Evolutionary conservation across 768 basidiomycete species (phyloP).

Genomic region (Boletus rubescentipes): DNA sequence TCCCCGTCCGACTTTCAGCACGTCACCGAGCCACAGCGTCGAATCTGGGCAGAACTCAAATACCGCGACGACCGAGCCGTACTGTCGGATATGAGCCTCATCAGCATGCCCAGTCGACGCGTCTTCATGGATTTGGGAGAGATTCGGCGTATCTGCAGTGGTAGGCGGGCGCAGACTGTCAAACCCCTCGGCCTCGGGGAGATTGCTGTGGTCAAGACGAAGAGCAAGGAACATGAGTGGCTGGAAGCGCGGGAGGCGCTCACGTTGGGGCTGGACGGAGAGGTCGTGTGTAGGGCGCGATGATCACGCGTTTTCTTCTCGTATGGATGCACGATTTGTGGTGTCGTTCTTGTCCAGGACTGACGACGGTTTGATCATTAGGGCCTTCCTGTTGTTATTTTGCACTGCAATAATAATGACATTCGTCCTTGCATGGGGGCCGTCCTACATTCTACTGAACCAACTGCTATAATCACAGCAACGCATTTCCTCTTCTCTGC

Average conservation of each 20-base stretch:
- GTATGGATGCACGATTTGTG: neutral
- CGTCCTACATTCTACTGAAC: no score
- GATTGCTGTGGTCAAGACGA: slow-evolving; percentile 80
- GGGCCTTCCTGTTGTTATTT: neutral
- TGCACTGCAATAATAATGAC: neutral
- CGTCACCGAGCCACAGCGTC: slow-evolving; percentile 61
- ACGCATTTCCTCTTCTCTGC: no score
- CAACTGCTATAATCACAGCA: no score
- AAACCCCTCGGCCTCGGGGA: slow-evolving; percentile 90
- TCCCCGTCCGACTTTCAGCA: slow-evolving; percentile 61
- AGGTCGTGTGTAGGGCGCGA: slow-evolving; percentile 81
- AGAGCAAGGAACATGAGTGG: slow-evolving; percentile 73
- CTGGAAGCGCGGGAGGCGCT: slow-evolving; percentile 93
- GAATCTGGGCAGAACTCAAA: slow-evolving; percentile 95
- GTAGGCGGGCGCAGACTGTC: slow-evolving; percentile 76
- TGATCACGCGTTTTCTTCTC: slow-evolving; percentile 21
- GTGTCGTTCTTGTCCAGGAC: neutral
- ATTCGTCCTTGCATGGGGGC: no score
- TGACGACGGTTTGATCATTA: neutral
- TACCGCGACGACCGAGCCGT: slow-evolving; percentile 90
- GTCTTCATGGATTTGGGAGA: slow-evolving; percentile 75
- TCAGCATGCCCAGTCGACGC: slow-evolving; percentile 81
- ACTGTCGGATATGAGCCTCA: slow-evolving; percentile 71
- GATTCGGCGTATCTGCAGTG: slow-evolving; percentile 76
- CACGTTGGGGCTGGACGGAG: slow-evolving; percentile 72